Evolutionary conservation across 441 rosid species (phyloP).

Genomic region (Syzygium malaccense): DNA sequence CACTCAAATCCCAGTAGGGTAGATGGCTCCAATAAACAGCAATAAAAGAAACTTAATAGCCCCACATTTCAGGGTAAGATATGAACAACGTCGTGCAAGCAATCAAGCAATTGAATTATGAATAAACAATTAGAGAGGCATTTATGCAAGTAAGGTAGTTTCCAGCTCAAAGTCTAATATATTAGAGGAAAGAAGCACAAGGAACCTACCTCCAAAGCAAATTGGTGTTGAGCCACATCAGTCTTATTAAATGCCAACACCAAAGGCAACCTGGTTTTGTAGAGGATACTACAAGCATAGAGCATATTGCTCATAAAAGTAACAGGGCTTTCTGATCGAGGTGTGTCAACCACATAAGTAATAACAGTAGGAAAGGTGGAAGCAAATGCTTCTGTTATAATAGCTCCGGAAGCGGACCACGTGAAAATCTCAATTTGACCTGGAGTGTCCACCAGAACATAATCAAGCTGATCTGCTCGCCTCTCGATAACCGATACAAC

Average conservation of each 20-base stretch:
- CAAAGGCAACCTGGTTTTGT: conserved; percentile 87
- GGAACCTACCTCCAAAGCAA: conserved; percentile 81
- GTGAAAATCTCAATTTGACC: conserved; percentile 98
- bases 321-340: conserved; percentile 78
- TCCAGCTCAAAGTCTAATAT: neutral
- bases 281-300: conserved; percentile 93
- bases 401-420: conserved; percentile 99
- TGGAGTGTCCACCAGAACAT: conserved; percentile 97
- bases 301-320: conserved; percentile 99
- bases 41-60: neutral
- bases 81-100: neutral
- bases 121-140: neutral
- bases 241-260: conserved; percentile 91
- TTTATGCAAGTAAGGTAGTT: neutral
- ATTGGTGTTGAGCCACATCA: conserved; percentile 90
- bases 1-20: neutral
- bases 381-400: conserved; percentile 95
- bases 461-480: conserved; percentile 90
- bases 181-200: neutral
- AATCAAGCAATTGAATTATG: neutral
- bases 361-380: conserved; percentile 92
- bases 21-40: neutral
- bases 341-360: conserved; percentile 90
- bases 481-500: conserved; percentile 55
- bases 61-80: neutral